Percentiles rank a stretch among this genome's conserved stretches.
phyloP scores from a whole-genome alignment of 2,329 filamentous ascomycete genomes.

The Colletotrichum tofieldiae region DNA sequence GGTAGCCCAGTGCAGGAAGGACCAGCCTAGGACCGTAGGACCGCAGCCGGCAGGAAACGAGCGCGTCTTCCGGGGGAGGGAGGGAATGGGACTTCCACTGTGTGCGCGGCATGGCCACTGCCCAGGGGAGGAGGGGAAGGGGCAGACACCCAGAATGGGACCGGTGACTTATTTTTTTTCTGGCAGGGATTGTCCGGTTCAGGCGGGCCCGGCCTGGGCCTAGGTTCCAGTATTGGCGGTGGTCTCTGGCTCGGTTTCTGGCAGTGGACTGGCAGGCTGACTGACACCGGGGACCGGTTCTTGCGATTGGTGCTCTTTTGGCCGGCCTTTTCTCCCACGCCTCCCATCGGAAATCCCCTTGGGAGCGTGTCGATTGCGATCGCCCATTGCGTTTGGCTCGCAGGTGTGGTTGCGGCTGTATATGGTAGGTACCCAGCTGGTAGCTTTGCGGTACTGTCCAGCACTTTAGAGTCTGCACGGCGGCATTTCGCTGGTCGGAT shows the following conservation, averaged over 20 bases:
- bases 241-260: background rate
- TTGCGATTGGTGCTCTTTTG: constrained; percentile 37
- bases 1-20: constrained; percentile 22
- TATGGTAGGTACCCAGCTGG: background rate
- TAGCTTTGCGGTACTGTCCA: constrained; percentile 22
- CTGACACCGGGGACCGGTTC: background rate
- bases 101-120: background rate
- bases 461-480: constrained; percentile 1
- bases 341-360: constrained; percentile 1
- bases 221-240: constrained; percentile 5
- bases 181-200: constrained; percentile 36
- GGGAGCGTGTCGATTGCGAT: background rate
- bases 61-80: background rate
- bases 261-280: constrained; percentile 8
- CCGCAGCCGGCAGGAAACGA: constrained; percentile 25
- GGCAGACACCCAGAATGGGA: constrained; percentile 13
- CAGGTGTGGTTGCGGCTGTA: background rate
- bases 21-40: constrained; percentile 12
- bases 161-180: background rate
- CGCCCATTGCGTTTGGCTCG: background rate
- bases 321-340: constrained; percentile 28
- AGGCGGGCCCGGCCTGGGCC: constrained; percentile 21
- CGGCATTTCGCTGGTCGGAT: constrained; percentile 10
- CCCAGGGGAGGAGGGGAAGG: background rate
- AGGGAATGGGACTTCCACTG: background rate